Conservation (phyloP, 352 stramenopile genomes). For the Peronospora belbahrii region DNA sequence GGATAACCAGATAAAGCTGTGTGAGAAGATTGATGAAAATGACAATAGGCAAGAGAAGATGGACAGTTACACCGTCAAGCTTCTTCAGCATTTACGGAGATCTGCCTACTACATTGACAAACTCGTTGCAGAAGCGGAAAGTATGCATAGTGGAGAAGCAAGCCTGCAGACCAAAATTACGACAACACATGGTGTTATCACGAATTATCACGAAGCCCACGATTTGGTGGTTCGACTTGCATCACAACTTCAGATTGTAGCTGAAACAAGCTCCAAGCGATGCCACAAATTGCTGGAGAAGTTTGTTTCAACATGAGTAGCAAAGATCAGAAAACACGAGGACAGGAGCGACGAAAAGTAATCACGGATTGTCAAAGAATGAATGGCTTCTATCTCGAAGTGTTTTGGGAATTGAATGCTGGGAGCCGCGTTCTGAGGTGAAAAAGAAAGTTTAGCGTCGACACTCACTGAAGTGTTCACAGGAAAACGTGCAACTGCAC, state of each 20-base stretch:
- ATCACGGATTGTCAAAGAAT: no score
- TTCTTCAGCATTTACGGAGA: conserved; percentile 54
- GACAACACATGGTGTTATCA: conserved; percentile 25
- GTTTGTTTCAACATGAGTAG: not conserved
- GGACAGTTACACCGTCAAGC: conserved; percentile 38
- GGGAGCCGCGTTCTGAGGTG: conserved; percentile 16
- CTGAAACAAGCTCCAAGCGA: conserved; percentile 26
- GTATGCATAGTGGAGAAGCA: conserved; percentile 31
- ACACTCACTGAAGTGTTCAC: conserved; percentile 31
- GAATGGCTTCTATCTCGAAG: conserved; percentile 13
- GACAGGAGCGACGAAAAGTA: no score
- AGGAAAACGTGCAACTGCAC: conserved; percentile 15
- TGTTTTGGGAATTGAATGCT: conserved; percentile 16
- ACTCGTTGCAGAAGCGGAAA: conserved; percentile 42
- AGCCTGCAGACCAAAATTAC: conserved; percentile 29
- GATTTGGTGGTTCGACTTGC: conserved; percentile 32
- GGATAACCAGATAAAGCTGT: conserved; percentile 22
- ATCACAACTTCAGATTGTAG: conserved; percentile 28
- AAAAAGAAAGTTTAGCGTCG: conserved; percentile 12
- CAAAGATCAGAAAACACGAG: conserved; percentile 23
- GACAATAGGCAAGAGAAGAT: conserved; percentile 37
- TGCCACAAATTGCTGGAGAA: conserved; percentile 27
- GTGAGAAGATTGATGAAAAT: conserved; percentile 16
- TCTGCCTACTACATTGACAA: conserved; percentile 61
- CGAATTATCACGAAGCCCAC: conserved; percentile 33